Evolutionary conservation across 2,329 filamentous ascomycete species (phyloP), one percentile per base, ranked within the genome.

Genomic region (Madurella mycetomatis): DNA sequence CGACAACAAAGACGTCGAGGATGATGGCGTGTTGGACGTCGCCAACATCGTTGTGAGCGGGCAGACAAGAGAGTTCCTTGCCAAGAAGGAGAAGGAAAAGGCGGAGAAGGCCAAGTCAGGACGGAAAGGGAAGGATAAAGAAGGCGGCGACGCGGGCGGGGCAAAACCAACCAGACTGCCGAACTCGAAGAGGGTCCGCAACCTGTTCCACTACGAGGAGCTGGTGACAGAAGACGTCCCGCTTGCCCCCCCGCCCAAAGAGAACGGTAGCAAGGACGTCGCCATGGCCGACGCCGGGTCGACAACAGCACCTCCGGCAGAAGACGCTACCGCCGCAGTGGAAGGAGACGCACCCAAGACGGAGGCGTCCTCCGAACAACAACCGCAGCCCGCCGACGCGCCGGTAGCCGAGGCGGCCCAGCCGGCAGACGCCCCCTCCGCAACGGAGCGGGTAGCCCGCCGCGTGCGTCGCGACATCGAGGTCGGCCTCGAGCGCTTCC

Each of bases 1-100:
- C 8, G 73, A 74, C 1, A 68, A 69, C n/a, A 75, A 75, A 54
- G 68, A 67, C 9, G 69, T 70, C 4, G 71, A 73, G 2, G 81
- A 84, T 1, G 88, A 92, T 54, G 89, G 89, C 19, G 87, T 92
- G 9, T 75, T 94, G 2, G 88, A 94, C 62, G 88, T 94, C 45
- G 90, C 89, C n/a, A 87, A 81, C 61, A 92, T 94, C 60, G 88
- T 94, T 37, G 87, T 87, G 1, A 87, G 84, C 62, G 89, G 89
- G 32, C 88, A 90, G 69, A 90, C 90, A 62, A 83, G 84, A 62
- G 89, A 94, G 64, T 92, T 91, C 63, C 74, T 94, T 5, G 89
- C 88, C 9, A 88, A 89, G 72, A 90, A 89, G 68, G 88, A 92
- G 66, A 87, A 85, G 67, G 87, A 92, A 66, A 92, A 89, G 76